Conservation (phyloP, 139 green algal genomes). For the Limnomonas spitsbergensis region DNA sequence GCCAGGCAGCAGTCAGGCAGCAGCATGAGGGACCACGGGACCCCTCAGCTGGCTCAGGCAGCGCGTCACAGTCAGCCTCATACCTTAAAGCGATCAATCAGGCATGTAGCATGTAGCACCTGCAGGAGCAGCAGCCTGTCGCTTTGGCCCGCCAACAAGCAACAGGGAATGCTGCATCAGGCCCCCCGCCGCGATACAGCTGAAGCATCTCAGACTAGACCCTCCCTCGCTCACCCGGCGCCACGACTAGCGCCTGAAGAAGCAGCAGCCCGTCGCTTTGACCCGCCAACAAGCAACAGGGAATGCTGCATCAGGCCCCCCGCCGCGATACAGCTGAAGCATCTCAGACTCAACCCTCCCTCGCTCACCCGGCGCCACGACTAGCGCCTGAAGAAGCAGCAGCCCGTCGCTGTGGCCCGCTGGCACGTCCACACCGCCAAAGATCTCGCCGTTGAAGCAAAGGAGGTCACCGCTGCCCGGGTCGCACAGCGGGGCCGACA, state of each 20-base stretch:
- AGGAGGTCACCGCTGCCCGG: slow-evolving; percentile 49
- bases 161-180: too few relatives aligned
- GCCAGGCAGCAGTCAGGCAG: too few relatives aligned
- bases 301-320: not conserved
- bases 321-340: not conserved
- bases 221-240: not conserved
- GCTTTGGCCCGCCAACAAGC: slow-evolving; percentile 41
- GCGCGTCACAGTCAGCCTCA: too few relatives aligned
- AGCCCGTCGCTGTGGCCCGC: slow-evolving; percentile 50
- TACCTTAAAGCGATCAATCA: too few relatives aligned
- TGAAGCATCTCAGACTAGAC: not conserved
- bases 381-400: slow-evolving; percentile 45
- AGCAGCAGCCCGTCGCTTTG: slow-evolving; percentile 54
- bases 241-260: slow-evolving; percentile 31
- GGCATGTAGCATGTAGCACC: too few relatives aligned
- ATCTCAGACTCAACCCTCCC: not conserved
- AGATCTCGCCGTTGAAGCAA: slow-evolving; percentile 78
- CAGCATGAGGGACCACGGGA: slow-evolving; percentile 77
- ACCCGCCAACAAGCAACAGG: slow-evolving; percentile 30
- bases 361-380: too few relatives aligned
- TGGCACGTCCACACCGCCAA: slow-evolving; percentile 46
- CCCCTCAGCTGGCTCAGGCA: slow-evolving; percentile 61
- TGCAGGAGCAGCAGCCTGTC: slow-evolving; percentile 50
- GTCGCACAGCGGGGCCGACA: slow-evolving; percentile 10
- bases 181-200: not conserved